Conservation (phyloP, 257 asterid genomes). For the Thymus mandschuricus region DNA sequence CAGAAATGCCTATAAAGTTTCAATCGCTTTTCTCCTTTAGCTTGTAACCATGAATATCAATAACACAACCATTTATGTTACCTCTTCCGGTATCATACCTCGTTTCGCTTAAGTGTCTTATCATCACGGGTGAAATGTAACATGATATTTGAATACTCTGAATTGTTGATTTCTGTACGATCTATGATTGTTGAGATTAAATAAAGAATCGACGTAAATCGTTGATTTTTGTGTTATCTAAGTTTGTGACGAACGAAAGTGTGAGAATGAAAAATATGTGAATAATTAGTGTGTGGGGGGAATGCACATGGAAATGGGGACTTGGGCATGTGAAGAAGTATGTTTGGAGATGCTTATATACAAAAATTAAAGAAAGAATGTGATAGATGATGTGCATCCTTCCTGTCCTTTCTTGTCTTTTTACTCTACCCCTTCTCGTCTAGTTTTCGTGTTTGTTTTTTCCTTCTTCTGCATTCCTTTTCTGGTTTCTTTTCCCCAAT, state of each 20-base stretch:
- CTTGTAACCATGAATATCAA: constrained; percentile 32
- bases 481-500: background rate
- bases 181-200: no score
- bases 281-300: constrained; percentile 3
- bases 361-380: constrained; percentile 26
- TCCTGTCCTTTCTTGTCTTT: constrained; percentile 36
- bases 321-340: constrained; percentile 57
- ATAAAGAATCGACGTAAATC: no score
- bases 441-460: constrained; percentile 22
- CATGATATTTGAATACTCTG: no score
- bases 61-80: background rate
- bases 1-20: constrained; percentile 27
- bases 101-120: background rate
- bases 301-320: constrained; percentile 47
- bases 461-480: background rate
- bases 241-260: background rate
- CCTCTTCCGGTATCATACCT: background rate
- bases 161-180: no score
- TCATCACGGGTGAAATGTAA: background rate
- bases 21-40: background rate
- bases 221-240: no score
- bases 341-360: constrained; percentile 26
- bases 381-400: constrained; percentile 45
- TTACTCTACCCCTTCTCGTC: constrained; percentile 20
- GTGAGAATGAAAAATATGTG: background rate